Conservation (phyloP, 768 basidiomycete species). For the Zangia roseola region DNA sequence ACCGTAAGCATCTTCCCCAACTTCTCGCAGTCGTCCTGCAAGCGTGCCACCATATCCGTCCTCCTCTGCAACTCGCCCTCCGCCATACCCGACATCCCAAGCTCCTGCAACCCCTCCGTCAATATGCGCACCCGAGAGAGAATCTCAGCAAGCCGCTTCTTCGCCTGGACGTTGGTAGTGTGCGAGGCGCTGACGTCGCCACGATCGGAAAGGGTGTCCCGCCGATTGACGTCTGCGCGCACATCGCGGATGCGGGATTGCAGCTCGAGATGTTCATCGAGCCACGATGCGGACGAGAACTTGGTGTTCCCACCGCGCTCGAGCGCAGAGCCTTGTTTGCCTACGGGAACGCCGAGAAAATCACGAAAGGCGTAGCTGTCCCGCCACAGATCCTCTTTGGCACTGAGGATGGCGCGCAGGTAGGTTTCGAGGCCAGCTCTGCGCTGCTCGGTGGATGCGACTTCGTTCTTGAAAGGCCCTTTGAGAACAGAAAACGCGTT, state of each 20-base stretch:
- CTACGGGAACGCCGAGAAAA: conserved; percentile 82
- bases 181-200: conserved; percentile 76
- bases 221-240: conserved; percentile 82
- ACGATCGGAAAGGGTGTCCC: conserved; percentile 78
- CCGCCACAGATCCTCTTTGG: conserved; percentile 83
- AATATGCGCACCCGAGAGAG: conserved; percentile 73
- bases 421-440: conserved; percentile 76
- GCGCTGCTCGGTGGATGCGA: conserved; percentile 73
- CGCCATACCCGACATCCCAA: conserved; percentile 71
- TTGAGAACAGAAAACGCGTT: conserved; percentile 69
- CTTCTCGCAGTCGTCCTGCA: conserved; percentile 91
- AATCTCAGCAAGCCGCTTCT: conserved; percentile 76
- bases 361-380: conserved; percentile 76
- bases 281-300: conserved; percentile 81
- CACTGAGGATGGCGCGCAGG: conserved; percentile 79
- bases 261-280: conserved; percentile 83
- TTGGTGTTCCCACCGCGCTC: conserved; percentile 36
- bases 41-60: conserved; percentile 82
- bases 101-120: conserved; percentile 62
- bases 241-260: conserved; percentile 76
- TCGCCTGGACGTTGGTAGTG: conserved; percentile 79
- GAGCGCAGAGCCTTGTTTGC: conserved; percentile 42
- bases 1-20: conserved; percentile 83
- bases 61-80: conserved; percentile 91
- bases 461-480: conserved; percentile 47